A percentile compares a stretch with the other conserved stretches of the same genome.
These are phyloP conservation scores for Coemansia sp. DNA, from an alignment of 192 early-diverging fungal species.

Conservation along the genomic window DNA sequence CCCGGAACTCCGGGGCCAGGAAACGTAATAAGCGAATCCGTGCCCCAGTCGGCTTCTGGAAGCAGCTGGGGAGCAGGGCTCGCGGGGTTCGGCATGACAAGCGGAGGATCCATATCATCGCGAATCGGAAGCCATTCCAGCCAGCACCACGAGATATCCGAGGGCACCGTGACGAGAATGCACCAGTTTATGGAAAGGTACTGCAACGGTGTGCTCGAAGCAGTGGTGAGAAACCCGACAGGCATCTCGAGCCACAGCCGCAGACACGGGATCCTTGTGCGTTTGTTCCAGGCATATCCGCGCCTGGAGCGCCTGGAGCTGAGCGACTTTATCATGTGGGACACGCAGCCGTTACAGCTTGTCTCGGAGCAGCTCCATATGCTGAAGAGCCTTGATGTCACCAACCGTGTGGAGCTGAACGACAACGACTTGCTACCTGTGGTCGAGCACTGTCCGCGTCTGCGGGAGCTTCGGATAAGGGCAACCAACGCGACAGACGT, in stretches of 20 bases:
- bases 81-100: background rate
- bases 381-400: slow-evolving; percentile 48
- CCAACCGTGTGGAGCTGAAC: slow-evolving; percentile 52
- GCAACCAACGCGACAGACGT: slow-evolving; percentile 51
- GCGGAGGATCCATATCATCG: slow-evolving; percentile 15
- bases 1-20: slow-evolving; percentile 53
- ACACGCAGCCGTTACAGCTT: slow-evolving; percentile 46
- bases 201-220: slow-evolving; percentile 47
- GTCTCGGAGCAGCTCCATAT: slow-evolving; percentile 42
- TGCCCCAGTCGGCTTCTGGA: slow-evolving; percentile 25
- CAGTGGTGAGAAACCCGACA: slow-evolving; percentile 41
- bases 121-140: slow-evolving; percentile 18
- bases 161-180: slow-evolving; percentile 52
- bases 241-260: slow-evolving; percentile 53
- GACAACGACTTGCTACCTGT: slow-evolving; percentile 51
- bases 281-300: slow-evolving; percentile 52
- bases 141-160: slow-evolving; percentile 50
- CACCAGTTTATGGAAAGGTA: slow-evolving; percentile 57
- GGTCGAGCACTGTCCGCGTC: slow-evolving; percentile 40
- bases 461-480: slow-evolving; percentile 42
- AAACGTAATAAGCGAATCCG: slow-evolving; percentile 49
- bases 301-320: slow-evolving; percentile 50
- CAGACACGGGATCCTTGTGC: slow-evolving; percentile 35
- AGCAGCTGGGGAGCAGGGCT: slow-evolving; percentile 45
- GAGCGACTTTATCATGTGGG: slow-evolving; percentile 59